Conservation (phyloP, 305 asterid species). For the Fraxinus latifolia region DNA sequence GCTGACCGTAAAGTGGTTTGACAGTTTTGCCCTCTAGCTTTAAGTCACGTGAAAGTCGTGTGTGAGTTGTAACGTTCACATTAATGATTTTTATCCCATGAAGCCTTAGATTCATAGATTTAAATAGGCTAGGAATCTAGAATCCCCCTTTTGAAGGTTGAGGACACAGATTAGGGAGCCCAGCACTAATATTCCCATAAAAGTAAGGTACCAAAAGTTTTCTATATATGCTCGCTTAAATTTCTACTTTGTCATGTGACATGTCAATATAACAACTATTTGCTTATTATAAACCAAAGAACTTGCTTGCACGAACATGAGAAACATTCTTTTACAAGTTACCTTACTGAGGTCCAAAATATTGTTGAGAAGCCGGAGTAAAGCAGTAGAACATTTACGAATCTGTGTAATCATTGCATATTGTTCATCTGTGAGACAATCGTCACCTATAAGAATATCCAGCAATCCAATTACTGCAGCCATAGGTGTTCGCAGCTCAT, state of each 20-base stretch:
- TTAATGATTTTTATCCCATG: neutral
- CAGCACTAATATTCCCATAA: neutral
- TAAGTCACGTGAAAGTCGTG: neutral
- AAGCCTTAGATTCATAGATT: neutral
- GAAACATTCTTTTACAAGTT: conserved; percentile 16
- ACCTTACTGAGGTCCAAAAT: conserved; percentile 97
- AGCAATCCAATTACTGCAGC: conserved; percentile 94
- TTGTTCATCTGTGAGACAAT: conserved; percentile 74
- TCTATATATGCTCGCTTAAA: neutral
- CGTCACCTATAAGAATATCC: conserved; percentile 80
- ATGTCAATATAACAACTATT: neutral
- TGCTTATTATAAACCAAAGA: neutral
- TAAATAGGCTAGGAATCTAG: neutral
- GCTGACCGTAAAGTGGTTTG: neutral
- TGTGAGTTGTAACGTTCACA: neutral
- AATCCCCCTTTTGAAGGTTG: neutral
- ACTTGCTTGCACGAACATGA: neutral
- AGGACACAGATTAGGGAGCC: neutral
- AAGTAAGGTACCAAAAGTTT: neutral
- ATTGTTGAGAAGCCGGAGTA: conserved; percentile 85
- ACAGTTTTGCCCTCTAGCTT: neutral
- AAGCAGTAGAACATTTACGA: conserved; percentile 83
- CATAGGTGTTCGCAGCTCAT: conserved; percentile 93
- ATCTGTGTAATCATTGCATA: conserved; percentile 72
- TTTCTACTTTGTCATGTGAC: neutral